phyloP scores from a whole-genome alignment of 1,284 basidiomycete species.

The Pseudozyma sp. region DNA sequence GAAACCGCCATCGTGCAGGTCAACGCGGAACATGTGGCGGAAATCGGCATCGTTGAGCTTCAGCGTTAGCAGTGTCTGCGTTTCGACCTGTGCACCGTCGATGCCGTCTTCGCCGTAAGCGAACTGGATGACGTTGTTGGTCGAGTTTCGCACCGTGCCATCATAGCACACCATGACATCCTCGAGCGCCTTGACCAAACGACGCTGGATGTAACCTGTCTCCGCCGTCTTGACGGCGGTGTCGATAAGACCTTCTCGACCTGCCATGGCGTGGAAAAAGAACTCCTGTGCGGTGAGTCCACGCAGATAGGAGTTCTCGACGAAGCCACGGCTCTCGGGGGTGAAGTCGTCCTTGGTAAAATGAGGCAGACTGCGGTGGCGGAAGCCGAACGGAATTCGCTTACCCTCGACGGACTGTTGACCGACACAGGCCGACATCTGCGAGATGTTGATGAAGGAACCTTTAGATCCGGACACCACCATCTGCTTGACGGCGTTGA shows the following conservation, averaged over 20 bases:
- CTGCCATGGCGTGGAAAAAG: constrained; percentile 99
- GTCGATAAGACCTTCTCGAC: constrained; percentile 98
- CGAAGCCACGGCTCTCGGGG: constrained; percentile 97
- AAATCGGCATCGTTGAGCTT: constrained; percentile 85
- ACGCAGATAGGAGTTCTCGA: constrained; percentile 99
- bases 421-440: constrained; percentile 99
- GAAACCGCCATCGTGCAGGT: constrained; percentile 75
- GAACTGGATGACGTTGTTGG: constrained; percentile 83
- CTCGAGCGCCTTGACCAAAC: constrained; percentile 96
- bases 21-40: constrained; percentile 89
- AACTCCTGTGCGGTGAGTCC: constrained; percentile 98
- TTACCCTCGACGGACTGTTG: constrained; percentile 98
- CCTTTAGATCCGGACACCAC: constrained; percentile 98
- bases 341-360: constrained; percentile 99
- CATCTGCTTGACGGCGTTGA: constrained; percentile 99
- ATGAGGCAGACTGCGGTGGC: constrained; percentile 93
- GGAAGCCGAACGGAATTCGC: constrained; percentile 98
- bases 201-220: constrained; percentile 98
- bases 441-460: constrained; percentile 94
- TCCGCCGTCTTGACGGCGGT: constrained; percentile 99
- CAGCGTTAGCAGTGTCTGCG: constrained; percentile 90
- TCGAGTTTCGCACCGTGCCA: constrained; percentile 94
- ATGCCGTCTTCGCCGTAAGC: constrained; percentile 98
- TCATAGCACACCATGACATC: constrained; percentile 98
- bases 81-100: constrained; percentile 97